These are phyloP conservation scores for Colletotrichum cereale DNA, from an alignment of 2,329 filamentous ascomycete species.

Conservation along the genomic window DNA sequence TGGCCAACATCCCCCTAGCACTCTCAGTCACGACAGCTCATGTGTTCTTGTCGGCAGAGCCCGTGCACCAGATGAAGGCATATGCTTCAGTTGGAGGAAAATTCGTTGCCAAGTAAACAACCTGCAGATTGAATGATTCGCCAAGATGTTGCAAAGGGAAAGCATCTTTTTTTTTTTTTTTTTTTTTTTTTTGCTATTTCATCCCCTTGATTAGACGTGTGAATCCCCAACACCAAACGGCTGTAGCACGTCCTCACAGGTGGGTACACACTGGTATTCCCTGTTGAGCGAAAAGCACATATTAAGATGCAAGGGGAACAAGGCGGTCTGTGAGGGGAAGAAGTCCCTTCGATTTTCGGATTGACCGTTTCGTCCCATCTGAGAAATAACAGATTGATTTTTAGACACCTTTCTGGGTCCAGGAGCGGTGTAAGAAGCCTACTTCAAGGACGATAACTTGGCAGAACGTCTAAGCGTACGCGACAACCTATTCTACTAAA, in stretches of 20 bases:
- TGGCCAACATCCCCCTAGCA: too few relatives aligned
- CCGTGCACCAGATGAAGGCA: neutral
- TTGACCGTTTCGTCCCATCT: neutral
- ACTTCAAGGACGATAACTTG: neutral
- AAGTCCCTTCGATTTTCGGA: accelerated
- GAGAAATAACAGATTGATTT: neutral
- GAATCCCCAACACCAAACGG: too few relatives aligned
- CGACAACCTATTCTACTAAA: too few relatives aligned
- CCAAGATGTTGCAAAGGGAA: too few relatives aligned
- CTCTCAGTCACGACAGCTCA: neutral
- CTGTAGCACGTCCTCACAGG: neutral
- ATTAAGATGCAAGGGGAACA: neutral
- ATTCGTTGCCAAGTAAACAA: neutral
- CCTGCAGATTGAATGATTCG: neutral
- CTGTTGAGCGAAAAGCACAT: neutral
- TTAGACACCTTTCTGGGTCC: neutral
- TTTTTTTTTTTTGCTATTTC: too few relatives aligned
- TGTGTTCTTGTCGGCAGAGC: neutral
- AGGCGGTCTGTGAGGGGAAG: neutral
- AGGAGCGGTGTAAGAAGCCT: too few relatives aligned
- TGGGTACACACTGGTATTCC: neutral
- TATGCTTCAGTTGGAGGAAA: neutral
- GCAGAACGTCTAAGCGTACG: neutral
- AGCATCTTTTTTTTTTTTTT: too few relatives aligned
- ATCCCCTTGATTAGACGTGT: too few relatives aligned